Percentiles rank a stretch among this genome's conserved stretches.
Conservation (phyloP, 2,329 filamentous ascomycete genomes). For the Ampelomyces quisqualis region DNA sequence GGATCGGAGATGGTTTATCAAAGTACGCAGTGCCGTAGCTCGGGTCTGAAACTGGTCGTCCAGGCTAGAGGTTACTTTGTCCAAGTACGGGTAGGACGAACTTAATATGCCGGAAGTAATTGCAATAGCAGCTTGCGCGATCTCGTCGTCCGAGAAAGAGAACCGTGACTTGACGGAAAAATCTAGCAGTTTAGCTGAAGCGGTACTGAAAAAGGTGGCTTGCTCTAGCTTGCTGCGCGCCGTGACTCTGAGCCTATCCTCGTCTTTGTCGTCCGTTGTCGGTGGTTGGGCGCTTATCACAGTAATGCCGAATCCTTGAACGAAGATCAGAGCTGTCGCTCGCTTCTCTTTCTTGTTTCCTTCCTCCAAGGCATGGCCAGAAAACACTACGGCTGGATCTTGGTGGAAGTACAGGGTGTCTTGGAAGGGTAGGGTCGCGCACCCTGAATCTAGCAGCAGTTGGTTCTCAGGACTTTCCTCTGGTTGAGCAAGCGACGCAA, state of each 20-base stretch:
- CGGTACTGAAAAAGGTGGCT: constrained; percentile 86
- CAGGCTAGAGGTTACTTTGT: constrained; percentile 70
- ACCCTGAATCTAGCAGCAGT: constrained; percentile 54
- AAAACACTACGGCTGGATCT: constrained; percentile 51
- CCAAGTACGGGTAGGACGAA: constrained; percentile 73
- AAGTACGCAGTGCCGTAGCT: constrained; percentile 69
- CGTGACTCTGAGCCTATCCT: constrained; percentile 59
- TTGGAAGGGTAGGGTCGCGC: constrained; percentile 64
- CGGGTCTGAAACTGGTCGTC: constrained; percentile 78
- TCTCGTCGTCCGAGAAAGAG: constrained; percentile 67
- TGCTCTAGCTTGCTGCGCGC: constrained; percentile 91
- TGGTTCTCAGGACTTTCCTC: constrained; percentile 75
- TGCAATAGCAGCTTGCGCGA: constrained; percentile 72
- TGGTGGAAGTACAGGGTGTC: constrained; percentile 78
- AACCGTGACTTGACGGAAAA: constrained; percentile 69
- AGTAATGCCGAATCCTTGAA: constrained; percentile 60
- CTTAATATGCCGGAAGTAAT: constrained; percentile 80
- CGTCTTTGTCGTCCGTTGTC: constrained; percentile 55
- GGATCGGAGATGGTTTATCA: constrained; percentile 69
- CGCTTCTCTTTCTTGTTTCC: constrained; percentile 40
- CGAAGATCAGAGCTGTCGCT: constrained; percentile 54
- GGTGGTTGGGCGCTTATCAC: constrained; percentile 57
- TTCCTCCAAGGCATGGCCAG: constrained; percentile 54
- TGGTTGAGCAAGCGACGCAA: constrained; percentile 69
- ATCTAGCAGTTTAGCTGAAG: constrained; percentile 82